Percentiles rank a stretch among this genome's conserved stretches.
These are phyloP conservation scores for Lineolata rhizophorae DNA, from an alignment of 495 filamentous ascomycete species.

Conservation along the genomic window DNA sequence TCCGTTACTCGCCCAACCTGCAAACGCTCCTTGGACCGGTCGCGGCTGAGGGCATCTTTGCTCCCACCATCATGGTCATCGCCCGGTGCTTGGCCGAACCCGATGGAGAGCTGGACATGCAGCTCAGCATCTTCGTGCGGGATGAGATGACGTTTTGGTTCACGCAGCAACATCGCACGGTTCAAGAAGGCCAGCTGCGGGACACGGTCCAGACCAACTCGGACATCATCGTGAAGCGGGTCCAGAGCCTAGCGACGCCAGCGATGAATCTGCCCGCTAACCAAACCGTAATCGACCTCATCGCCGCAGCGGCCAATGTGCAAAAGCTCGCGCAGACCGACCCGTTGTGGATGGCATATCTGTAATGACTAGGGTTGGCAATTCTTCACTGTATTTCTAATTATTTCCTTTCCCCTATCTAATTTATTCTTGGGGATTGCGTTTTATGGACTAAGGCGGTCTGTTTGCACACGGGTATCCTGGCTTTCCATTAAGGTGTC, in stretches of 20 bases:
- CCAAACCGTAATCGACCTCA: slow-evolving; percentile 85
- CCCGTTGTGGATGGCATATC: slow-evolving; percentile 92
- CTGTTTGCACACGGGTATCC: no score
- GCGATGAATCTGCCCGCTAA: slow-evolving; percentile 56
- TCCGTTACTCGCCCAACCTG: slow-evolving; percentile 91
- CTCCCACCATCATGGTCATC: slow-evolving; percentile 80
- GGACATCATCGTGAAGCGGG: slow-evolving; percentile 75
- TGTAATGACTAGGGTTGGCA: no score
- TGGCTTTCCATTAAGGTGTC: no score
- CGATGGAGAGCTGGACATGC: slow-evolving; percentile 68
- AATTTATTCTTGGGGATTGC: no score
- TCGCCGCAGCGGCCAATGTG: slow-evolving; percentile 69
- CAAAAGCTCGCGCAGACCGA: slow-evolving; percentile 64
- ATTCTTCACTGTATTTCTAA: no score
- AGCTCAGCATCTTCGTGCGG: slow-evolving; percentile 77
- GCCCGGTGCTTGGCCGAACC: slow-evolving; percentile 89
- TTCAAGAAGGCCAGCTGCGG: slow-evolving; percentile 50
- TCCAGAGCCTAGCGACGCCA: slow-evolving; percentile 51
- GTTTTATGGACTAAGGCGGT: no score
- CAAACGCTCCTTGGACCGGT: slow-evolving; percentile 90
- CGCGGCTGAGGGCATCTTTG: slow-evolving; percentile 86
- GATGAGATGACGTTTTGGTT: slow-evolving; percentile 99
- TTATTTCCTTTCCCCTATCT: no score
- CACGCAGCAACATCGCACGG: slow-evolving; percentile 49
- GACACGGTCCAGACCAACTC: slow-evolving; percentile 76